phyloP scores from a whole-genome alignment of 208 protist species.

The Crithidia bombi region DNA sequence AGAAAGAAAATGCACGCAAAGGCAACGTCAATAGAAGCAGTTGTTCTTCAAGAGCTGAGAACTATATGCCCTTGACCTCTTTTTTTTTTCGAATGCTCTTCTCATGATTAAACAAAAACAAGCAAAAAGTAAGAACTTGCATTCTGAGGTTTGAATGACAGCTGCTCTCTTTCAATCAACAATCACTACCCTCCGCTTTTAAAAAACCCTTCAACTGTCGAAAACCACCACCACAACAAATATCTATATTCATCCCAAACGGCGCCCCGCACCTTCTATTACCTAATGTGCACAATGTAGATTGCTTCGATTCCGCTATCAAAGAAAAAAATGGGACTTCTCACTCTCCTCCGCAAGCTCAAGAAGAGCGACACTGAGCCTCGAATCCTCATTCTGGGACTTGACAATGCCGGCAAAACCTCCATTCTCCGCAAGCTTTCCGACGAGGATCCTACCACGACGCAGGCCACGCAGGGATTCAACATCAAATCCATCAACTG shows the following conservation, averaged over 20 bases:
- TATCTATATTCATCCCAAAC: neutral
- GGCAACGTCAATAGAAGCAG: too few relatives aligned
- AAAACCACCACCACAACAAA: too few relatives aligned
- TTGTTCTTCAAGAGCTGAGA: too few relatives aligned
- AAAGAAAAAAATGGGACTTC: slow-evolving; percentile 92
- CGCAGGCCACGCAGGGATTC: slow-evolving; percentile 98
- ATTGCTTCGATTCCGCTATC: neutral
- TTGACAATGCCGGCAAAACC: slow-evolving; percentile 99
- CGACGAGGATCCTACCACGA: slow-evolving; percentile 95
- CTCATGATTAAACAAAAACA: too few relatives aligned
- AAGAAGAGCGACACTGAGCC: slow-evolving; percentile 95
- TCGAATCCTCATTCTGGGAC: slow-evolving; percentile 96
- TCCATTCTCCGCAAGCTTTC: slow-evolving; percentile 96
- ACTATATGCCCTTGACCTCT: too few relatives aligned
- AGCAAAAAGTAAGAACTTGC: too few relatives aligned
- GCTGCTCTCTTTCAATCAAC: too few relatives aligned
- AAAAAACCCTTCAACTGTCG: too few relatives aligned
- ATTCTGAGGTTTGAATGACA: too few relatives aligned
- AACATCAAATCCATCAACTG: slow-evolving; percentile 98
- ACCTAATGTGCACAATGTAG: neutral
- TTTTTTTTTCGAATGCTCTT: too few relatives aligned
- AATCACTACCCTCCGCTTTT: too few relatives aligned
- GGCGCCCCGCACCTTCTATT: neutral
- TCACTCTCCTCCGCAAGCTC: slow-evolving; percentile 93
- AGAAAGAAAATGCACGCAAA: too few relatives aligned